Evolutionary conservation across 2,329 filamentous ascomycete species (phyloP).

Genomic region (Xylariaceae sp.): DNA sequence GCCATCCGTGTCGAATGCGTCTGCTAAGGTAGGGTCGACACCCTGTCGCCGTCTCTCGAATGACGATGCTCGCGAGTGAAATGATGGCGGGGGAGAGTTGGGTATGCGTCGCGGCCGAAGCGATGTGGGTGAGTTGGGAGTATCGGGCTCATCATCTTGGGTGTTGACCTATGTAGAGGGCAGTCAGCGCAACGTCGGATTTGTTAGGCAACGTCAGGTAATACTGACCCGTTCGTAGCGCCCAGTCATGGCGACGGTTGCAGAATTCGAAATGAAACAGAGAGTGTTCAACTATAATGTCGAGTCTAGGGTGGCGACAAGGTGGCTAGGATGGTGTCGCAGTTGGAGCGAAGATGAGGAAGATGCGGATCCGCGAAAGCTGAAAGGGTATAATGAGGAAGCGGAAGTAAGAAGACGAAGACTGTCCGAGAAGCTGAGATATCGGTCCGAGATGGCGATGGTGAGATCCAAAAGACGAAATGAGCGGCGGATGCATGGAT

Average conservation of each 20-base stretch:
- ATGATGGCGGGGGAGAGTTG: slow-evolving; percentile 72
- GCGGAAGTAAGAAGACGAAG: neutral
- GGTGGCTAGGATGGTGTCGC: neutral
- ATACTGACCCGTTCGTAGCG: slow-evolving; percentile 51
- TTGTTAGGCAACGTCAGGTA: neutral
- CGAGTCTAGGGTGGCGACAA: neutral
- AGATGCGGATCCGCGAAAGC: neutral
- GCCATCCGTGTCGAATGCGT: slow-evolving; percentile 84
- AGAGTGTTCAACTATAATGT: no score
- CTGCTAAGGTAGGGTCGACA: slow-evolving; percentile 78
- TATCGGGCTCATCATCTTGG: slow-evolving; percentile 49
- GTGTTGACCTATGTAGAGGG: slow-evolving; percentile 45
- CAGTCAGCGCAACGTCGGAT: no score
- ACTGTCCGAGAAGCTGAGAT: no score
- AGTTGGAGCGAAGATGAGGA: neutral
- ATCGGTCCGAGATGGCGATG: no score
- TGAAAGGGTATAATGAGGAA: no score
- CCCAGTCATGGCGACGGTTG: slow-evolving; percentile 41
- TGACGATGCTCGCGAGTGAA: slow-evolving; percentile 79
- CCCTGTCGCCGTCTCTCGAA: slow-evolving; percentile 38
- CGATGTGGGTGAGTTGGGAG: slow-evolving; percentile 27
- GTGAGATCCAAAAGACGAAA: no score
- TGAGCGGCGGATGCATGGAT: no score
- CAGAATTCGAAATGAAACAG: no score
- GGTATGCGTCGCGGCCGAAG: slow-evolving; percentile 37